These are phyloP conservation scores for Cardamine occulta DNA, from an alignment of 345 rosid genomes.

Conservation along the genomic window DNA sequence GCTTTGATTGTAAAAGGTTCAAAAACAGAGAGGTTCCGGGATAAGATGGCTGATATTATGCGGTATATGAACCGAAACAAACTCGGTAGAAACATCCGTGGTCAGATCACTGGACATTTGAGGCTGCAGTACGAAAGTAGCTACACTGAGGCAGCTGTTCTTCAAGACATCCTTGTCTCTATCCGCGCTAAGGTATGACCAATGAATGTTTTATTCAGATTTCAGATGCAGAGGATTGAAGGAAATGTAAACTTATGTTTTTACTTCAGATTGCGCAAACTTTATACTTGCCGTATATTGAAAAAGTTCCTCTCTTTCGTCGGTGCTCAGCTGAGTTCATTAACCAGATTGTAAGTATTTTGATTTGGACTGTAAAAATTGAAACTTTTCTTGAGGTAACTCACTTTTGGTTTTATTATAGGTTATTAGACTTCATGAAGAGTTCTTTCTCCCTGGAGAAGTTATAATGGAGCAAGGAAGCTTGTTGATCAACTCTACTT, in stretches of 20 bases:
- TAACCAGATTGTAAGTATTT: slow-evolving; percentile 73
- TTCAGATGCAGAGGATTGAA: background rate
- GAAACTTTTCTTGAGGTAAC: background rate
- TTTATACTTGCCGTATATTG: slow-evolving; percentile 72
- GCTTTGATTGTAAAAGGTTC: slow-evolving; percentile 94
- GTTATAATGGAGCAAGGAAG: slow-evolving; percentile 77
- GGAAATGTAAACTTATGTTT: slow-evolving; percentile 13
- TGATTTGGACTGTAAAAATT: slow-evolving; percentile 9
- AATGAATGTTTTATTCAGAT: background rate
- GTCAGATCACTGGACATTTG: slow-evolving; percentile 70
- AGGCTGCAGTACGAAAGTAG: slow-evolving; percentile 63
- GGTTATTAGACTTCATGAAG: slow-evolving; percentile 77
- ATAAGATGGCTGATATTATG: slow-evolving; percentile 74
- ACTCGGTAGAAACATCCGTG: slow-evolving; percentile 59
- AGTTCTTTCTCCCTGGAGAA: slow-evolving; percentile 82
- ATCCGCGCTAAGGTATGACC: slow-evolving; percentile 66
- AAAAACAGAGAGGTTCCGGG: slow-evolving; percentile 76
- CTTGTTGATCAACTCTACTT: slow-evolving; percentile 74
- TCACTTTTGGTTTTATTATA: slow-evolving; percentile 31
- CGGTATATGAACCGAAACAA: slow-evolving; percentile 70
- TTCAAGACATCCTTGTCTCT: slow-evolving; percentile 82
- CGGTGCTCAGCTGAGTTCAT: slow-evolving; percentile 79
- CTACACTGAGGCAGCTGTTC: slow-evolving; percentile 62
- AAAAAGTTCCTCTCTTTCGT: slow-evolving; percentile 66
- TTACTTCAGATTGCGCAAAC: slow-evolving; percentile 69